phyloP scores from a whole-genome alignment of 2,329 filamentous ascomycete species.

The Leptographium galeiforme region DNA sequence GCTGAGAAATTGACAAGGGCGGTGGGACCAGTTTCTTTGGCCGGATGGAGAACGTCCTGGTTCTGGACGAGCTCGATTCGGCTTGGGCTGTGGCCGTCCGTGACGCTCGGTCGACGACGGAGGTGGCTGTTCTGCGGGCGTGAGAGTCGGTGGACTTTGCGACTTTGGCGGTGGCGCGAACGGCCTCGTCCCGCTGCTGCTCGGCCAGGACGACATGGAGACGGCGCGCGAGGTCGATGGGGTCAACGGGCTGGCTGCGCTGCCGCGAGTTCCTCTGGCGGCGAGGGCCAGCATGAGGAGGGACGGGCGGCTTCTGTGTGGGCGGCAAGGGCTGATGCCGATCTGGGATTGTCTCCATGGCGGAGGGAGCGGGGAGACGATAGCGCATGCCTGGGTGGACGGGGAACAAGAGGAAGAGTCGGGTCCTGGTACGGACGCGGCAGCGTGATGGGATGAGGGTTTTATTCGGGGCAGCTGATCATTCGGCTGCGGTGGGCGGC shows the following conservation, averaged over 20 bases:
- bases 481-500: no score
- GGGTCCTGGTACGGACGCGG: not conserved
- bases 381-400: not conserved
- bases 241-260: slow-evolving; percentile 25
- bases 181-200: slow-evolving; percentile 23
- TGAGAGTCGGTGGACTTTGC: not conserved
- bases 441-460: no score
- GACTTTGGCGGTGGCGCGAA: not conserved
- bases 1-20: not conserved
- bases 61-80: not conserved
- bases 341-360: not conserved
- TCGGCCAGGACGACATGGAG: slow-evolving; percentile 36
- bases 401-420: not conserved
- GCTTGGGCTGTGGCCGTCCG: not conserved
- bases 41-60: no score
- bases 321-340: not conserved
- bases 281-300: not conserved
- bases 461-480: no score
- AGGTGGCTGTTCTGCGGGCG: not conserved
- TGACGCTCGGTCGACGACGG: not conserved
- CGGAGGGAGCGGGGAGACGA: not conserved
- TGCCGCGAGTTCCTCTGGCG: not conserved
- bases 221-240: slow-evolving; percentile 40
- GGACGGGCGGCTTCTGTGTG: not conserved
- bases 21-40: no score